Base-by-base conservation (phyloP, 371 early-diverging fungal genomes). In the Dichotomocladium elegans region DNA sequence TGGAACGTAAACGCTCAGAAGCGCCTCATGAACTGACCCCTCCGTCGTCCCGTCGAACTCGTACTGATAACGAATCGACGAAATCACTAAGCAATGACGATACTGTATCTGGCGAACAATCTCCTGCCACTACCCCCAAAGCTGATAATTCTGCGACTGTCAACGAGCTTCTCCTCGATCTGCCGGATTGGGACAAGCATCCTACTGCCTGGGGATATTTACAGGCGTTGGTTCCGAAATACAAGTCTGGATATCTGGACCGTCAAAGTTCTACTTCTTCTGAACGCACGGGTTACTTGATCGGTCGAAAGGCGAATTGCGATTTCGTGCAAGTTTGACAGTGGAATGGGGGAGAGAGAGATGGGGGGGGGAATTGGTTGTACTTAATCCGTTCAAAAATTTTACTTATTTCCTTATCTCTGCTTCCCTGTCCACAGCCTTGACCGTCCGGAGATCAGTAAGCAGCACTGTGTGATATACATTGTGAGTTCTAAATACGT, bases 391-490 rank as follows among this genome's bases (percentile, higher is more conserved):
- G n/a, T n/a, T n/a, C n/a, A n/a, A n/a, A n/a, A n/a, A n/a, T n/a
- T n/a, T n/a, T n/a, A n/a, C n/a, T n/a, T n/a, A n/a, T n/a, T n/a
- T n/a, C n/a, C n/a, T n/a, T n/a, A n/a, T n/a, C n/a, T n/a, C 11
- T 47, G 19, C 42, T 30, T 43, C 21, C 21, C 31, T 62, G n/a
- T 31, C 26, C 21, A 15, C 28, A 53, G 30, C 24, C 34, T 51
- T 19, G 47, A 22, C 17, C 42, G 6, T 31, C 19, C 57, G 9
- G 74, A 76, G 21, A 79, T 90, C 34, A 87, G 88, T 54, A 86
- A 88, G 55, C 72, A 79, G 2, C 92, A 91, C 62, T 89, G 89
- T 60, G 63, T 86, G 7, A 83, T 91, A 17, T 89, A 84, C 67
- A 77, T 74, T 72, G 77, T 77, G 53, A 60, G 56, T 35, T 41